phyloP scores from a whole-genome alignment of 73 alveolate species.

The Paramecium pentaurelia region DNA sequence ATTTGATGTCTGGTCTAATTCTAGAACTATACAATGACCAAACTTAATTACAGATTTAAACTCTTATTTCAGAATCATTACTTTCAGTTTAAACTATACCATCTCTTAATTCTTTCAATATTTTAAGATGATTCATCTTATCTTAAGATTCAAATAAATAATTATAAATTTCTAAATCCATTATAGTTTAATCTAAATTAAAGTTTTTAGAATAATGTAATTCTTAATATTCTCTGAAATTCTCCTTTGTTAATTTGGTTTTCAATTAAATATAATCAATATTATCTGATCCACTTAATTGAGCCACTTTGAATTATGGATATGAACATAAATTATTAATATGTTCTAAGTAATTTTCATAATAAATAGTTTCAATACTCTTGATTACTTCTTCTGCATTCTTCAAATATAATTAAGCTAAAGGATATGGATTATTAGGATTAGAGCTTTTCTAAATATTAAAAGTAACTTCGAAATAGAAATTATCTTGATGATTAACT shows the following conservation, averaged over 20 bases:
- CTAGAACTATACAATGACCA: not conserved
- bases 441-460: not conserved
- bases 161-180: not conserved
- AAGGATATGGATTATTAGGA: not conserved
- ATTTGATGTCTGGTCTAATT: constrained; percentile 32
- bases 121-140: not conserved
- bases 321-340: not conserved
- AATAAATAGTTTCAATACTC: not conserved
- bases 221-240: not conserved
- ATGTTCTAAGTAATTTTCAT: not conserved
- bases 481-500: not conserved
- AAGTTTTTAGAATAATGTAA: not conserved
- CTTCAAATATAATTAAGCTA: not conserved
- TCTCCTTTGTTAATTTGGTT: not conserved
- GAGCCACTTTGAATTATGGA: not conserved
- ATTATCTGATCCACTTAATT: constrained; percentile 7
- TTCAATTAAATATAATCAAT: not conserved
- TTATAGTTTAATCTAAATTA: not conserved
- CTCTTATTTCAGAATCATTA: not conserved
- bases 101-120: not conserved
- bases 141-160: not conserved
- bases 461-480: not conserved
- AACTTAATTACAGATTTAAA: not conserved
- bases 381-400: not conserved
- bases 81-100: not conserved